A percentile compares a stretch with the other conserved stretches of the same genome.
Conservation (phyloP, 352 stramenopile species). For the Globisporangium barbulae region DNA sequence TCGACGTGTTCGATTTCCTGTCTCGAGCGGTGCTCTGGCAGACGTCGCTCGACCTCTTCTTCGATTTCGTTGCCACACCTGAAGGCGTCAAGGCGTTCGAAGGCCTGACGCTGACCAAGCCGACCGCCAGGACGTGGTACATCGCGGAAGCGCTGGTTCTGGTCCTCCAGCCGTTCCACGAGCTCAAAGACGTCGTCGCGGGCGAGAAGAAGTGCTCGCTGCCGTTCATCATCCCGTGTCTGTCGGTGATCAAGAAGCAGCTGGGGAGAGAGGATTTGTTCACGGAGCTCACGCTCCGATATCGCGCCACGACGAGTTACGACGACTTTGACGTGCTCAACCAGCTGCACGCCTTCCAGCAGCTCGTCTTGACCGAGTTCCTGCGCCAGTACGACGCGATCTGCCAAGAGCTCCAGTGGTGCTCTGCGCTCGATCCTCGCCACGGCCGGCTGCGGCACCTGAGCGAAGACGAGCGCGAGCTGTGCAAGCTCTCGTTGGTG, state of each 20-base stretch:
- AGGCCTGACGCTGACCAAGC: conserved; percentile 8
- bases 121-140: conserved; percentile 22
- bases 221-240: conserved; percentile 35
- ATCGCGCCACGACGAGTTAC: neutral
- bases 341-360: conserved; percentile 17
- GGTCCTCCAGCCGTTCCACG: conserved; percentile 37
- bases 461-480: conserved; percentile 31
- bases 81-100: conserved; percentile 8
- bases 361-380: conserved; percentile 12
- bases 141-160: conserved; percentile 38
- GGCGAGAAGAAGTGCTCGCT: conserved; percentile 33
- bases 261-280: conserved; percentile 29
- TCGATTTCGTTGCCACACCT: conserved; percentile 10
- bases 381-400: conserved; percentile 15
- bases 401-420: conserved; percentile 31
- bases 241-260: conserved; percentile 32
- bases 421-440: conserved; percentile 39
- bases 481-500: conserved; percentile 16
- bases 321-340: conserved; percentile 1
- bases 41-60: conserved; percentile 20
- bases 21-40: conserved; percentile 20
- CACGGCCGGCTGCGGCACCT: conserved; percentile 45
- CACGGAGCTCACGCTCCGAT: conserved; percentile 19
- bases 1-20: conserved; percentile 24
- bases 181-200: conserved; percentile 36